Conservation (phyloP, 768 basidiomycete genomes). For the Tubosaeta brunneosetosa region DNA sequence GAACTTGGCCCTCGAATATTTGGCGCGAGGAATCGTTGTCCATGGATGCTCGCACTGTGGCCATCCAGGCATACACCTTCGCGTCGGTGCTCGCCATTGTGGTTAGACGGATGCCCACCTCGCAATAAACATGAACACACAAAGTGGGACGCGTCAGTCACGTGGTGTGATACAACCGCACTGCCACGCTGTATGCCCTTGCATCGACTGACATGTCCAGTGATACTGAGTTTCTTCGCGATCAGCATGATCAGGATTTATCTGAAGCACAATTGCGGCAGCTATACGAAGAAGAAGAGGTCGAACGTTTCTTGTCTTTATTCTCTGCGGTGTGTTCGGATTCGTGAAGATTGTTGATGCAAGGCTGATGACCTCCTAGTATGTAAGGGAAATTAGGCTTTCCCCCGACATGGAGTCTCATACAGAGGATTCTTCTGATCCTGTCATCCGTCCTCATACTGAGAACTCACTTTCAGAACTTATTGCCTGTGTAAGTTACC, state of each 20-base stretch:
- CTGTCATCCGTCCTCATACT: not conserved
- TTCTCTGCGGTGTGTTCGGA: slow-evolving; percentile 52
- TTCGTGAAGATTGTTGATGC: not conserved
- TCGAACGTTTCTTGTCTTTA: slow-evolving; percentile 53
- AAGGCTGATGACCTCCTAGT: slow-evolving; percentile 32
- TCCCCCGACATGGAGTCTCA: slow-evolving; percentile 18
- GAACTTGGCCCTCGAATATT: slow-evolving; percentile 67
- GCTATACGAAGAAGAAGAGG: slow-evolving; percentile 60
- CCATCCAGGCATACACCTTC: slow-evolving; percentile 59
- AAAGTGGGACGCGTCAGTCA: slow-evolving; percentile 26
- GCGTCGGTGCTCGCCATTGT: slow-evolving; percentile 9
- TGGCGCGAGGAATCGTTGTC: slow-evolving; percentile 67
- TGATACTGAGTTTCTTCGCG: not conserved
- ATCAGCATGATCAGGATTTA: slow-evolving; percentile 26
- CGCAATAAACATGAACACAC: slow-evolving; percentile 18
- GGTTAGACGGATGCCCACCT: not conserved
- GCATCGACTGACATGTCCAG: slow-evolving; percentile 9
- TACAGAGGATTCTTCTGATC: not conserved
- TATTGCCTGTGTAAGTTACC: slow-evolving; percentile 23
- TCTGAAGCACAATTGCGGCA: slow-evolving; percentile 53
- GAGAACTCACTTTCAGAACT: slow-evolving; percentile 25
- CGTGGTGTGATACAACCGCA: slow-evolving; percentile 15
- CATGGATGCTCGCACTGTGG: slow-evolving; percentile 63
- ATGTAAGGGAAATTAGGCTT: slow-evolving; percentile 54
- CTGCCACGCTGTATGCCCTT: not conserved